These are phyloP conservation scores for Trichoderma hamatum DNA, from an alignment of 2,329 filamentous ascomycete species.

Conservation along the genomic window DNA sequence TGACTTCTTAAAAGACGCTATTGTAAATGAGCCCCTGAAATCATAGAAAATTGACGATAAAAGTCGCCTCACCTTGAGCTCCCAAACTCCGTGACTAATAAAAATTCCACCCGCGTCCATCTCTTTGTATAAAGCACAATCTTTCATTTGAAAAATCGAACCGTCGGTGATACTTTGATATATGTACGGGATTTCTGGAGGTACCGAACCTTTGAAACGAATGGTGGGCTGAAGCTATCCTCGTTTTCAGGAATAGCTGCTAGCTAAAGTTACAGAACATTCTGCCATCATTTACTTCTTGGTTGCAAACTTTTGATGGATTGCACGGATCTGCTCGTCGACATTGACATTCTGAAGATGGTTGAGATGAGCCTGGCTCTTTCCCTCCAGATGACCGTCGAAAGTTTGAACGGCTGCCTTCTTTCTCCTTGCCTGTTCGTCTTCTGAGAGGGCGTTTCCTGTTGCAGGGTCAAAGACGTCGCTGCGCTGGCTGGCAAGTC, in stretches of 20 bases:
- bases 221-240: neutral
- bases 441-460: constrained; percentile 69
- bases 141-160: neutral
- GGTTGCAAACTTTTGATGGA: constrained; percentile 57
- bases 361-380: constrained; percentile 55
- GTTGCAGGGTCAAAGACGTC: constrained; percentile 82
- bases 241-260: neutral
- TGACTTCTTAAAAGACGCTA: constrained; percentile 12
- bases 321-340: constrained; percentile 78
- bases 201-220: neutral
- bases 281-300: constrained; percentile 36
- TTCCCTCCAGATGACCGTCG: constrained; percentile 66
- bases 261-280: neutral
- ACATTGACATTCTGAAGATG: constrained; percentile 74
- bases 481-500: constrained; percentile 83
- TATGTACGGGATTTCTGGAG: neutral
- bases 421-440: constrained; percentile 76
- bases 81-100: constrained; percentile 13
- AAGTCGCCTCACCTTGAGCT: constrained; percentile 27
- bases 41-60: neutral
- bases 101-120: neutral
- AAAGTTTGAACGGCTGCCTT: constrained; percentile 67
- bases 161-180: neutral
- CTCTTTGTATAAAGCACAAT: neutral
- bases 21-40: constrained; percentile 23